Evolutionary conservation across 129 eudicot genomes (phyloP), one percentile per base, ranked within the genome.

Genomic region (Solidago caesia): DNA sequence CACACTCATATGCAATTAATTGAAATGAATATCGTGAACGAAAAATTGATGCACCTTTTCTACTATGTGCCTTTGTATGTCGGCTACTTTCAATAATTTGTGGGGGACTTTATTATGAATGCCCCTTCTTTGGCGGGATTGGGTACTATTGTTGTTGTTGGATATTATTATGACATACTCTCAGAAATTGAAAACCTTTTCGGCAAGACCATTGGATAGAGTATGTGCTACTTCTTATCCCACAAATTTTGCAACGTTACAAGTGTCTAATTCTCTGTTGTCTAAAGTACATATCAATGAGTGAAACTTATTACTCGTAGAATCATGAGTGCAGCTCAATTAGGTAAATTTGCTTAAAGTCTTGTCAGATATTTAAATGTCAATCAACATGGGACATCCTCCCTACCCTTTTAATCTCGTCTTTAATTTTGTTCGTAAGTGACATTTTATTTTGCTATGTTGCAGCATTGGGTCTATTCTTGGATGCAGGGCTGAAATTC

Each of bases 381-480:
- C 7, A 25, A 26, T 9, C 15, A 14, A 12, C 58, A 14, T 53
- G 14, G 8, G 25, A 53, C 61, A 5, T 14, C 0, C 29, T 4
- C 29, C 61, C 29, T 56, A 25, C 16, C 15, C 26, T 55, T 56
- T 56, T 56, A 7, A n/a, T n/a, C 57, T 5, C 15, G 8, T 52
- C 4, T 52, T 52, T 52, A 0, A 59, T 16, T 60, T 27, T 60
- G 66, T 60, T 26, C 9, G 6, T 59, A 58, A 14, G 3, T 27
- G 33, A 45, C 39, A 14, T 58, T 59, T 44, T 8, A 2, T 42
- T 43, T 69, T 64, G 2, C 26, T 71, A 21, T 81, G 39, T 68
- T 85, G 84, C 91, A 94, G 99, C 71, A 70, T 94, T 49, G 99
- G 99, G 68, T 94, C 99, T 5, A 87, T 90, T 79, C 91, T 94